Percentiles rank a stretch among this genome's conserved stretches.
These are phyloP conservation scores for Bacterosira constricta DNA, from an alignment of 108 stramenopile species.

Conservation along the genomic window DNA sequence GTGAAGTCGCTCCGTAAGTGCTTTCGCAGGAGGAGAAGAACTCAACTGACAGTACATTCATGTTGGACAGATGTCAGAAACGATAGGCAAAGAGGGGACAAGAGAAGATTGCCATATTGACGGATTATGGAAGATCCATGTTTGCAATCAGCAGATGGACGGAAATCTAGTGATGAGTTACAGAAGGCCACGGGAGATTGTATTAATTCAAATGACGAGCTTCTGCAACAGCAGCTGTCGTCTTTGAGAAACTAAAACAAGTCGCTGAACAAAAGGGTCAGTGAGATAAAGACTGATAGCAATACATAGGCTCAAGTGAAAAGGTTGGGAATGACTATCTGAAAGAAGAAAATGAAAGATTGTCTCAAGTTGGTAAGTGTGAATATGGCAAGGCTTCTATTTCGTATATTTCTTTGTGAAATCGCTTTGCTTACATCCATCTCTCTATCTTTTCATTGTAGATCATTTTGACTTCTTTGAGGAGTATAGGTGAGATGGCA, in stretches of 20 bases:
- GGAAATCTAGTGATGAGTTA: neutral
- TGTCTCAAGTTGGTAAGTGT: slow-evolving; percentile 17
- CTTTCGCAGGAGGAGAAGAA: neutral
- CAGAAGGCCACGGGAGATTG: neutral
- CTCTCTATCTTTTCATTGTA: no score
- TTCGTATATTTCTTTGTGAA: no score
- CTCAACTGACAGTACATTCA: neutral
- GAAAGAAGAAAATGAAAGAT: slow-evolving; percentile 26
- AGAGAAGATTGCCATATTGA: no score
- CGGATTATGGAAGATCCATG: no score
- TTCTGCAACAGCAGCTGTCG: neutral
- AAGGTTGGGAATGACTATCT: slow-evolving; percentile 13
- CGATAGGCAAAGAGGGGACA: no score
- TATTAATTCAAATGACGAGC: neutral
- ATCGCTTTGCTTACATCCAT: no score
- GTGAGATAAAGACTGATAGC: neutral
- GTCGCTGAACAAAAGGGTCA: neutral
- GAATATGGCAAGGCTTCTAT: no score
- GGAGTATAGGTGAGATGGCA: no score
- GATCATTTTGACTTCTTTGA: no score
- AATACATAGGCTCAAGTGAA: no score
- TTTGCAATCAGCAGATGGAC: no score
- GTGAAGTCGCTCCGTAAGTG: neutral
- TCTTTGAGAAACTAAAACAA: neutral
- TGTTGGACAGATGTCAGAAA: neutral